Conservation (phyloP, 495 filamentous ascomycete genomes). For the Tricharina praecox region DNA sequence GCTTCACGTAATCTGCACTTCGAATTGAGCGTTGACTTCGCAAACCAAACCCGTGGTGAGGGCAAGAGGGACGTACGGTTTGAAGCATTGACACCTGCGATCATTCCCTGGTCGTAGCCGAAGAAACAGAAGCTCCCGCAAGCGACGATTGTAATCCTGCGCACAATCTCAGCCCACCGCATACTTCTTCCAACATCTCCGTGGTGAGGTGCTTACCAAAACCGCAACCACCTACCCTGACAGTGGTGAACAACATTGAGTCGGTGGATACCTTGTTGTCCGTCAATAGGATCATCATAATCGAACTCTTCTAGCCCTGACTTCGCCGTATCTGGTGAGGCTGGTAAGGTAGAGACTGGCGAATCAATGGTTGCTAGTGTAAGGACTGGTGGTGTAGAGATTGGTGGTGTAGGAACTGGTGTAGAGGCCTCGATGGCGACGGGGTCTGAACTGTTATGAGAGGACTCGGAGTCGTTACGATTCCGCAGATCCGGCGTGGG, state of each 20-base stretch:
- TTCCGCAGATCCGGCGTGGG: no score
- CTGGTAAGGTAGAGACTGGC: no score
- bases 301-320: no score
- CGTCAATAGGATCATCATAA: no score
- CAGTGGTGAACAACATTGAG: not conserved
- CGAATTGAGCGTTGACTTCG: not conserved
- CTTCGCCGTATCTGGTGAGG: no score
- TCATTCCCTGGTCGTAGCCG: slow-evolving; percentile 56
- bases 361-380: no score
- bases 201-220: not conserved
- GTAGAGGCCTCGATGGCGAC: no score
- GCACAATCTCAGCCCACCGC: not conserved
- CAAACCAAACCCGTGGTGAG: not conserved
- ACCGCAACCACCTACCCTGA: not conserved
- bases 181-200: not conserved
- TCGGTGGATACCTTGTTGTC: not conserved
- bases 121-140: slow-evolving; percentile 32
- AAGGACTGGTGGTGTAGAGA: no score
- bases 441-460: no score
- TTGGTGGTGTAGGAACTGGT: no score
- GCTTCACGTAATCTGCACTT: slow-evolving; percentile 38
- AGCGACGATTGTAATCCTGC: slow-evolving; percentile 1
- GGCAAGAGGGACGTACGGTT: slow-evolving; percentile 14
- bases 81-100: slow-evolving; percentile 55
- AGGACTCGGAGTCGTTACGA: no score